Percentiles rank a stretch among this genome's conserved stretches.
phyloP scores from a whole-genome alignment of 768 basidiomycete genomes.

The Tubosaeta sp. region DNA sequence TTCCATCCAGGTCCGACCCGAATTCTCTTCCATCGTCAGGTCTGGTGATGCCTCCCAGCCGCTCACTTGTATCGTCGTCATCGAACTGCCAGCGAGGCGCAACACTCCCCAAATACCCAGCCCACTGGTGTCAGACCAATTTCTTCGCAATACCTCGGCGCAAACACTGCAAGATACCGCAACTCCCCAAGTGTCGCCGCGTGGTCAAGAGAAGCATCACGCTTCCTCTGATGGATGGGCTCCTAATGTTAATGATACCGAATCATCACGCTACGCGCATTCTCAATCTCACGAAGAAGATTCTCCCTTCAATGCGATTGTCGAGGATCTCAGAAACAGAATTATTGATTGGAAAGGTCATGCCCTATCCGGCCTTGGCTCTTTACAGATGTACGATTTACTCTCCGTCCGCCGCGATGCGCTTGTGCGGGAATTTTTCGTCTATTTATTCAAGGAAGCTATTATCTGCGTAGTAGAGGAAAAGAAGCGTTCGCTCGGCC shows the following conservation, averaged over 20 bases:
- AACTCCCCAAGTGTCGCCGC: constrained; percentile 8
- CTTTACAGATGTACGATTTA: constrained; percentile 88
- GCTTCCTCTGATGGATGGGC: constrained; percentile 22
- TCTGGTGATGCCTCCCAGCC: constrained; percentile 70
- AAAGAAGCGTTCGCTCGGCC: constrained; percentile 77
- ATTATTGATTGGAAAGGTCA: constrained; percentile 98
- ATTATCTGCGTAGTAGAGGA: constrained; percentile 99
- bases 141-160: constrained; percentile 27
- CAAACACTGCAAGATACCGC: constrained; percentile 24
- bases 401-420: constrained; percentile 84
- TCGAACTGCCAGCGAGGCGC: constrained; percentile 85
- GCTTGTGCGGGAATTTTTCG: constrained; percentile 89
- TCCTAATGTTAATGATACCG: constrained; percentile 27
- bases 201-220: constrained; percentile 11
- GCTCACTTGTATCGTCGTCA: constrained; percentile 88
- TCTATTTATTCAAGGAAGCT: constrained; percentile 96
- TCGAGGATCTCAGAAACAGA: constrained; percentile 83
- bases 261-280: constrained; percentile 28
- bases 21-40: constrained; percentile 79
- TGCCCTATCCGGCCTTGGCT: constrained; percentile 82
- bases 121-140: constrained; percentile 48
- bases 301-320: constrained; percentile 77
- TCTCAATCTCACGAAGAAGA: constrained; percentile 46
- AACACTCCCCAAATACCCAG: constrained; percentile 47
- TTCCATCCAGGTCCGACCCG: constrained; percentile 88